Conservation (phyloP, 129 eudicot genomes). For the Flaveria linearis region DNA sequence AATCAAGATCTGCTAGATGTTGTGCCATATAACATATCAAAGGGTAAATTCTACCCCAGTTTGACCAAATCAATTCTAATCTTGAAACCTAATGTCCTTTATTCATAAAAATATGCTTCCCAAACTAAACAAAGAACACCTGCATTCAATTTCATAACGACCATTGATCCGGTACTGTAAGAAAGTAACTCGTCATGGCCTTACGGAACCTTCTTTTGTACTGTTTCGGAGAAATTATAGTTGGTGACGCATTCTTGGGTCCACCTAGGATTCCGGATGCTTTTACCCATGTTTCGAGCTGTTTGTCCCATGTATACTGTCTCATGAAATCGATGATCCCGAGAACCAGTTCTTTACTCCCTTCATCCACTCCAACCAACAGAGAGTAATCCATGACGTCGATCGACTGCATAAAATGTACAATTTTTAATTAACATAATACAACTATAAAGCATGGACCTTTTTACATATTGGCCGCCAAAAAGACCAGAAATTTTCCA, state of each 20-base stretch:
- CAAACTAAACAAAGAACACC: constrained; percentile 7
- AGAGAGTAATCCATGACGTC: constrained; percentile 98
- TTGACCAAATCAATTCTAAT: constrained; percentile 22
- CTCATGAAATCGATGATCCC: constrained; percentile 97
- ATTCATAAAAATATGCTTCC: constrained; percentile 9
- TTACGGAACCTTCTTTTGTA: constrained; percentile 95
- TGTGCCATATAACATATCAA: constrained; percentile 32
- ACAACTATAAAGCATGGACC: not conserved
- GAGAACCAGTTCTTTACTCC: constrained; percentile 69
- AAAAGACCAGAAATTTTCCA: not conserved
- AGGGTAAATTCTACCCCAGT: constrained; percentile 39
- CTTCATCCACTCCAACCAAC: constrained; percentile 92
- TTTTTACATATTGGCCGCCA: not conserved
- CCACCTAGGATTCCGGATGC: constrained; percentile 96
- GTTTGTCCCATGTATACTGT: constrained; percentile 99
- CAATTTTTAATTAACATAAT: not conserved
- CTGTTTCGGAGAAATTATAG: constrained; percentile 86
- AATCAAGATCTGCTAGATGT: constrained; percentile 15
- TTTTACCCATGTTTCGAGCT: constrained; percentile 97
- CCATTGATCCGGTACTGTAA: constrained; percentile 97
- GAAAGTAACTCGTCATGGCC: constrained; percentile 91
- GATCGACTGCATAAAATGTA: constrained; percentile 56
- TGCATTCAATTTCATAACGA: constrained; percentile 40
- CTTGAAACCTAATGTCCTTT: constrained; percentile 6
- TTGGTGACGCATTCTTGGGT: constrained; percentile 89